Evolutionary conservation across 2,329 filamentous ascomycete genomes (phyloP), one percentile per base, ranked within the genome.

Genomic region (Blastomyces percursus): DNA sequence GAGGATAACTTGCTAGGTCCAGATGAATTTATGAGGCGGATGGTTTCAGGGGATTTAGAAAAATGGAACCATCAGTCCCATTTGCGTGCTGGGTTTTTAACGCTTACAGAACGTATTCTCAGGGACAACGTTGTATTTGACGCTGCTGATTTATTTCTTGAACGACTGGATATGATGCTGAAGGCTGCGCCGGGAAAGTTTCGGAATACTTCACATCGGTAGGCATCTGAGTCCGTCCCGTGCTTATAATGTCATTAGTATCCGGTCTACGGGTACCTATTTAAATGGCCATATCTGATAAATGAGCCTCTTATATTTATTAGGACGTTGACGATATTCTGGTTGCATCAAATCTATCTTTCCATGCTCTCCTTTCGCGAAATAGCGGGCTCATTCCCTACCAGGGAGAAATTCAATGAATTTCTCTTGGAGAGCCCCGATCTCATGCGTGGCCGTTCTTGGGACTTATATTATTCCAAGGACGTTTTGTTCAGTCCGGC

Each of bases 311-410:
- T 38, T 11, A 11, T 24, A 19, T 38, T 19, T 27, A 5, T 40
- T 30, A 61, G 59, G 27, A 61, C 44, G 11, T 50, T 61, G 59
- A 61, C 59, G 35, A 52, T 52, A n/a, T 61, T 61, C 32, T 61
- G 46, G 59, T 48, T 61, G 6, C 46, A 61, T 27, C 59, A 35
- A 9, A 61, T 61, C 16, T 61, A 61, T 52, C 6, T n/a, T 7
- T 30, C 44, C 14, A 61, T 61, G 59, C 50, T 61, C 21, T 32
- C 35, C 16, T 50, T 38, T 46, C 27, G 16, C 19, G 12, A 51
- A 40, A 48, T 7, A 9, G 24, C 35, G n/a, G 59, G 59, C 4
- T 61, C 46, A 52, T 50, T 61, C 19, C 59, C 42, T 9, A 21
- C 9, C 16, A 30, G 48, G 8, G 46, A 61, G 21, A 24, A 54